A percentile compares a stretch with the other conserved stretches of the same genome.
These are phyloP conservation scores for Simplicillium aogashimaense DNA, from an alignment of 2,329 filamentous ascomycete genomes.

Conservation along the genomic window DNA sequence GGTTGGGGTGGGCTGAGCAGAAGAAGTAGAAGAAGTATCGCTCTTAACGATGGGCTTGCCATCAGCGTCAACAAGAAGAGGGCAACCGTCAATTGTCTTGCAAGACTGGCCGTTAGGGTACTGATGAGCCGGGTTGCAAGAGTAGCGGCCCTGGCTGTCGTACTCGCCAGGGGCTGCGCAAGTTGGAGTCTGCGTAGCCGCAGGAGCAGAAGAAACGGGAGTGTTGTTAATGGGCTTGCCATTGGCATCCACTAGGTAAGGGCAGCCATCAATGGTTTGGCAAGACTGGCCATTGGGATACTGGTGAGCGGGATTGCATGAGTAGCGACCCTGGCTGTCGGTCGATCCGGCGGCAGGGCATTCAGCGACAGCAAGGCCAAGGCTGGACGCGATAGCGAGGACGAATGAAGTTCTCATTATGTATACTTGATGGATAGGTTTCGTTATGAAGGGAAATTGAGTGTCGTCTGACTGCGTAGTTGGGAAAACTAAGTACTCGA, in stretches of 20 bases:
- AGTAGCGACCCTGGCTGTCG: conserved; percentile 7
- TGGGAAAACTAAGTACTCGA: no score
- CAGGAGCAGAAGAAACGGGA: no score
- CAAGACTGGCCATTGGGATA: no score
- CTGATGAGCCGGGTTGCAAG: conserved; percentile 12
- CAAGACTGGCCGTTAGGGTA: conserved; percentile 12
- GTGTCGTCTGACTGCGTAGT: no score
- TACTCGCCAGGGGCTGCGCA: conserved; percentile 6
- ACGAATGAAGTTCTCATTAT: conserved; percentile 1
- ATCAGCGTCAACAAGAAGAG: conserved; percentile 3
- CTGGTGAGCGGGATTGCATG: conserved; percentile 5
- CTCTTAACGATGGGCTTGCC: conserved; percentile 3
- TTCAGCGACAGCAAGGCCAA: not conserved
- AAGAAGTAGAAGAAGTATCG: not conserved
- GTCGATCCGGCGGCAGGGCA: conserved; percentile 7
- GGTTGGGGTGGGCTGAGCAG: conserved; percentile 1
- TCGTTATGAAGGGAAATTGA: no score
- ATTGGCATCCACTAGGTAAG: conserved; percentile 5
- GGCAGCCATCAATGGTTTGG: conserved; percentile 2
- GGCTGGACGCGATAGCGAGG: conserved; percentile 1
- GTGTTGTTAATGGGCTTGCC: conserved; percentile 4
- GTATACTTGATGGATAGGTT: no score
- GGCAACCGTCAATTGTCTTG: conserved; percentile 8
- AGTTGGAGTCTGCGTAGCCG: conserved; percentile 4
- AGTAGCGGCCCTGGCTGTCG: conserved; percentile 9